Percentiles rank a stretch among this genome's conserved stretches.
Evolutionary conservation across 2,329 filamentous ascomycete genomes (phyloP).

Genomic region (Emydomyces testavorans): DNA sequence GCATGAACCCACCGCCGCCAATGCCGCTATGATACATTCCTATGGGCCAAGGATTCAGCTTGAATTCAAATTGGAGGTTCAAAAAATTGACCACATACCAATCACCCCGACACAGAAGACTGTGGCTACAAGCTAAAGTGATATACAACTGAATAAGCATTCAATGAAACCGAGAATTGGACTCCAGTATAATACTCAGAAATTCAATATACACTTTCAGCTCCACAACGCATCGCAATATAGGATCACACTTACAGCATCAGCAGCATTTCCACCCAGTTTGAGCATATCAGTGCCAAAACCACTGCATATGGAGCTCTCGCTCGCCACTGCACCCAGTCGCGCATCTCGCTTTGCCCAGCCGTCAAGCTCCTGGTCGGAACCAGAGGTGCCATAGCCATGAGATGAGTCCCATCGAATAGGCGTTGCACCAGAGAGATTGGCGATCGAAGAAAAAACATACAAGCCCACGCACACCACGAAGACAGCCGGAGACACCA

Average conservation of each 20-base stretch:
- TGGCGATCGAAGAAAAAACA: constrained; percentile 13
- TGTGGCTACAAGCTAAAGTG: constrained; percentile 51
- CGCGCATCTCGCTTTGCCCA: constrained; percentile 6
- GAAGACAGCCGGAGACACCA: constrained; percentile 10
- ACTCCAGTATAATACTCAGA: neutral
- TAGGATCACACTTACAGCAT: constrained; percentile 42
- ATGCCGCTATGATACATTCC: constrained; percentile 69
- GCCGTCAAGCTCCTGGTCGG: neutral
- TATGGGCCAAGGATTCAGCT: constrained; percentile 17
- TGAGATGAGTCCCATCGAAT: constrained; percentile 6
- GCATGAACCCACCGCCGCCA: constrained; percentile 82
- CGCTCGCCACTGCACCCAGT: constrained; percentile 57
- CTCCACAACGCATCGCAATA: neutral
- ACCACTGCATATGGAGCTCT: constrained; percentile 55
- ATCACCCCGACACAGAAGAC: constrained; percentile 65
- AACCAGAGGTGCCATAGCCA: neutral
- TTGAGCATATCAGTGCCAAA: constrained; percentile 56
- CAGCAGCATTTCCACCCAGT: constrained; percentile 59
- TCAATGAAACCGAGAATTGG: neutral
- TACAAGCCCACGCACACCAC: constrained; percentile 14
- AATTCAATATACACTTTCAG: neutral
- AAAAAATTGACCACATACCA: constrained; percentile 29
- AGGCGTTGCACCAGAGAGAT: constrained; percentile 10
- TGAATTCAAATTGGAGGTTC: neutral
- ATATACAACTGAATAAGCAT: neutral